These are phyloP conservation scores for Chamaecrista fasciculata DNA, from an alignment of 306 rosid species.

Conservation along the genomic window DNA sequence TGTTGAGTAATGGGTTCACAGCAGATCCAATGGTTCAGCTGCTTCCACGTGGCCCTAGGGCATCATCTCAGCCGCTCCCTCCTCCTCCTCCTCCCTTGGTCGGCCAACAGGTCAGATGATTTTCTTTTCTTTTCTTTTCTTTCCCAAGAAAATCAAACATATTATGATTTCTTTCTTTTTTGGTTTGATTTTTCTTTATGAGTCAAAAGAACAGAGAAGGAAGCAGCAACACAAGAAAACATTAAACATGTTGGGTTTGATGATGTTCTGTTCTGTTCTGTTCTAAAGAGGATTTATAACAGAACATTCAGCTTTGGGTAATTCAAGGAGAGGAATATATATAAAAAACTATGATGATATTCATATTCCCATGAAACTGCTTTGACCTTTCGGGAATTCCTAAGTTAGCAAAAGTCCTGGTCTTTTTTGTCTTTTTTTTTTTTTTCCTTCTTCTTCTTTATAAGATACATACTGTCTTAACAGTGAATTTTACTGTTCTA, in stretches of 20 bases:
- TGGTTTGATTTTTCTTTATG: neutral
- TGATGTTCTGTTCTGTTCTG: constrained; percentile 10
- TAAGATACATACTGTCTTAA: too few relatives aligned
- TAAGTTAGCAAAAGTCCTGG: too few relatives aligned
- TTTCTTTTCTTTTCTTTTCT: neutral
- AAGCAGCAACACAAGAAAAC: neutral
- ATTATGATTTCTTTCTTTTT: neutral
- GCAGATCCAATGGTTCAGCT: constrained; percentile 31
- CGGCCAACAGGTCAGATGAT: constrained; percentile 48
- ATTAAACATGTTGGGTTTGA: too few relatives aligned
- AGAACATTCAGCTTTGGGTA: neutral
- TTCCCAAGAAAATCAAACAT: too few relatives aligned
- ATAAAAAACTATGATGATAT: neutral
- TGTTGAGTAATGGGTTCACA: constrained; percentile 27
- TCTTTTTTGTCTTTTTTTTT: too few relatives aligned
- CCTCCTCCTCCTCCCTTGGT: constrained; percentile 14
- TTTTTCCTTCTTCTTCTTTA: too few relatives aligned
- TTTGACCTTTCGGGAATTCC: neutral
- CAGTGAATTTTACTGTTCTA: too few relatives aligned
- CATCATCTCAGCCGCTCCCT: constrained; percentile 21
- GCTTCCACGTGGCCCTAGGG: constrained; percentile 21
- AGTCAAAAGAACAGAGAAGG: neutral
- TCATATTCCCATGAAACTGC: too few relatives aligned
- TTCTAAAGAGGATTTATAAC: too few relatives aligned
- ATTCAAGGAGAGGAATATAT: neutral